These are phyloP conservation scores for Ceratocystiopsis sp. DNA, from an alignment of 2,329 filamentous ascomycete species.

Conservation along the genomic window DNA sequence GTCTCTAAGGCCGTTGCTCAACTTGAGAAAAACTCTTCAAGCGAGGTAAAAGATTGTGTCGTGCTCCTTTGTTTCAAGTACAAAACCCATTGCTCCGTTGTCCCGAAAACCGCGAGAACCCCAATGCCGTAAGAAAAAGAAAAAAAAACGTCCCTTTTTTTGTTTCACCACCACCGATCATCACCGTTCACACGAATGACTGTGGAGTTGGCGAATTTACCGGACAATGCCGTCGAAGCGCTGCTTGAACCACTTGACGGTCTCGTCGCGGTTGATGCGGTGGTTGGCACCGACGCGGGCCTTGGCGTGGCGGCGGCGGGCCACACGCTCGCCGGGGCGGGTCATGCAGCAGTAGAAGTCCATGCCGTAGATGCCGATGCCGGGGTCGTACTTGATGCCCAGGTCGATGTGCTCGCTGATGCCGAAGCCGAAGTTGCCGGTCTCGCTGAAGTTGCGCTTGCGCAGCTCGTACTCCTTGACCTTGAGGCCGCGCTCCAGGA, in stretches of 20 bases:
- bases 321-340: slow-evolving; percentile 94
- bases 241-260: slow-evolving; percentile 83
- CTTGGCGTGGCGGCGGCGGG: slow-evolving; percentile 84
- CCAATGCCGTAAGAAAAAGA: background rate
- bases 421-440: slow-evolving; percentile 99
- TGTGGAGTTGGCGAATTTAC: slow-evolving; percentile 40
- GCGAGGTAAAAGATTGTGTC: slow-evolving; percentile 31
- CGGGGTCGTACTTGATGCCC: slow-evolving; percentile 99
- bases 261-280: slow-evolving; percentile 89
- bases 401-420: slow-evolving; percentile 99
- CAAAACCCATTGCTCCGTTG: background rate
- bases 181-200: too few species aligned
- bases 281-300: slow-evolving; percentile 72
- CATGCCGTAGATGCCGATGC: slow-evolving; percentile 99
- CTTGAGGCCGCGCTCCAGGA: slow-evolving; percentile 99
- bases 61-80: slow-evolving; percentile 5
- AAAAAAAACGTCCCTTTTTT: slow-evolving; percentile 1
- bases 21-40: slow-evolving; percentile 31
- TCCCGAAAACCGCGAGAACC: too few species aligned
- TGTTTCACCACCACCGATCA: background rate
- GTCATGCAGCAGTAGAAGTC: slow-evolving; percentile 99
- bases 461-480: slow-evolving; percentile 99
- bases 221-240: slow-evolving; percentile 98
- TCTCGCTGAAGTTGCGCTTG: slow-evolving; percentile 99
- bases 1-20: slow-evolving; percentile 56